These are phyloP conservation scores for Xylaria acuta DNA, from an alignment of 495 filamentous ascomycete genomes.

Conservation along the genomic window DNA sequence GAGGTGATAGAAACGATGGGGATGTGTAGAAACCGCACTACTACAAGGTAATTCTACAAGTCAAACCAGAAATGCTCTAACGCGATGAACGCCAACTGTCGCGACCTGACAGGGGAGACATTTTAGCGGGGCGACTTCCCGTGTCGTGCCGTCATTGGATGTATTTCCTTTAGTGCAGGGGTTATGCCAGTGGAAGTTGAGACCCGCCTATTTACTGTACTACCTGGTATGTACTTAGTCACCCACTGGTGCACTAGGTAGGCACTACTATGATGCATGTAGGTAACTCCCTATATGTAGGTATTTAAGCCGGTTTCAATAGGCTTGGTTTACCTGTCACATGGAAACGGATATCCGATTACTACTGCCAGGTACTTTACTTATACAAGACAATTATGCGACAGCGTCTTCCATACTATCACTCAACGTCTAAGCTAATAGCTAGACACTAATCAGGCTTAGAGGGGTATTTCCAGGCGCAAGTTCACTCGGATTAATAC, in stretches of 20 bases:
- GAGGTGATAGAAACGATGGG: conserved; percentile 6
- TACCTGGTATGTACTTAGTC: too few relatives aligned
- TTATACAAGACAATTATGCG: too few relatives aligned
- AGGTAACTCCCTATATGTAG: conserved; percentile 1
- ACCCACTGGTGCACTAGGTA: too few relatives aligned
- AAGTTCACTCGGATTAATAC: neutral
- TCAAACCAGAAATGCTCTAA: conserved; percentile 3
- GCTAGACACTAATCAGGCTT: neutral
- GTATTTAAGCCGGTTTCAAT: neutral
- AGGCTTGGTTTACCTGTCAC: neutral
- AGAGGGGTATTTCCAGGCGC: neutral
- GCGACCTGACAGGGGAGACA: conserved; percentile 22
- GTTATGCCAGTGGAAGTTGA: neutral
- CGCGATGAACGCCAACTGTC: conserved; percentile 25
- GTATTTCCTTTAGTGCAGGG: neutral
- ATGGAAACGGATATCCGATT: too few relatives aligned
- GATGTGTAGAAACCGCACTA: conserved; percentile 1
- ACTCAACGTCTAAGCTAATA: neutral
- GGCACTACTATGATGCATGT: too few relatives aligned
- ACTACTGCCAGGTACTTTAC: too few relatives aligned
- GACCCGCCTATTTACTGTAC: neutral
- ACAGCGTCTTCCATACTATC: neutral
- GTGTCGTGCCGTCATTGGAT: conserved; percentile 21
- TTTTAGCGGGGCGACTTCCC: conserved; percentile 19
- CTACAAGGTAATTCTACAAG: neutral